Evolutionary conservation across 2,329 filamentous ascomycete genomes (phyloP).

Genomic region (Fusarium globosum): DNA sequence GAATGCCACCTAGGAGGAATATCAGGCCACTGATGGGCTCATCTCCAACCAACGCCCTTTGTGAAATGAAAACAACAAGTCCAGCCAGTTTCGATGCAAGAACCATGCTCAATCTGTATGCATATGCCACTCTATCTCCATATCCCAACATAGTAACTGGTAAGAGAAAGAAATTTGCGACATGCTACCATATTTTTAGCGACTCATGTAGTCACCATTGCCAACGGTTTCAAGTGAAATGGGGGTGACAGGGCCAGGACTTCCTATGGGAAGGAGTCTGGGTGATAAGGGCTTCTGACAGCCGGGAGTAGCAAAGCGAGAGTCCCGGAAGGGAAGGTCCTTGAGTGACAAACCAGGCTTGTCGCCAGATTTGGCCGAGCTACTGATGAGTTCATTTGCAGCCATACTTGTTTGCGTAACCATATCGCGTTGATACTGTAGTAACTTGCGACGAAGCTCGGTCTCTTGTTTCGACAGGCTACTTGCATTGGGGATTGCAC

Average conservation of each 20-base stretch:
- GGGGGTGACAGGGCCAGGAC: slow-evolving; percentile 70
- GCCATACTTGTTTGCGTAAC: slow-evolving; percentile 66
- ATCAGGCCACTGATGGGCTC: slow-evolving; percentile 12
- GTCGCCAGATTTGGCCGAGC: slow-evolving; percentile 41
- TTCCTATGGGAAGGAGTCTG: slow-evolving; percentile 63
- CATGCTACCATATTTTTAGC: slow-evolving; percentile 2
- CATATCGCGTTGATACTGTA: slow-evolving; percentile 72
- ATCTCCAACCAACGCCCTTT: slow-evolving; percentile 27
- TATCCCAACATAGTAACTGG: neutral
- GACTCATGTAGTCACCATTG: slow-evolving; percentile 52
- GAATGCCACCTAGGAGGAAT: slow-evolving; percentile 21
- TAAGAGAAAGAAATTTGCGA: neutral
- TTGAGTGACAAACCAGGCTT: slow-evolving; percentile 49
- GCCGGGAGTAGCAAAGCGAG: slow-evolving; percentile 53
- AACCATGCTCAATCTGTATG: slow-evolving; percentile 7
- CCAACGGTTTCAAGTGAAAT: slow-evolving; percentile 63
- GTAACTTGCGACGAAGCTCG: slow-evolving; percentile 63
- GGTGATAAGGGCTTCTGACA: slow-evolving; percentile 62
- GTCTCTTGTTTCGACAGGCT: slow-evolving; percentile 42
- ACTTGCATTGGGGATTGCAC: slow-evolving; percentile 42
- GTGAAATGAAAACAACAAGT: slow-evolving; percentile 7
- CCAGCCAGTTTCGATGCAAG: neutral
- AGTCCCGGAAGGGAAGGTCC: slow-evolving; percentile 51
- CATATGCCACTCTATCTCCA: neutral
- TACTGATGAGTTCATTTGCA: slow-evolving; percentile 57